Base-by-base conservation (phyloP, 495 filamentous ascomycete species). In the Acidiella bohemica region DNA sequence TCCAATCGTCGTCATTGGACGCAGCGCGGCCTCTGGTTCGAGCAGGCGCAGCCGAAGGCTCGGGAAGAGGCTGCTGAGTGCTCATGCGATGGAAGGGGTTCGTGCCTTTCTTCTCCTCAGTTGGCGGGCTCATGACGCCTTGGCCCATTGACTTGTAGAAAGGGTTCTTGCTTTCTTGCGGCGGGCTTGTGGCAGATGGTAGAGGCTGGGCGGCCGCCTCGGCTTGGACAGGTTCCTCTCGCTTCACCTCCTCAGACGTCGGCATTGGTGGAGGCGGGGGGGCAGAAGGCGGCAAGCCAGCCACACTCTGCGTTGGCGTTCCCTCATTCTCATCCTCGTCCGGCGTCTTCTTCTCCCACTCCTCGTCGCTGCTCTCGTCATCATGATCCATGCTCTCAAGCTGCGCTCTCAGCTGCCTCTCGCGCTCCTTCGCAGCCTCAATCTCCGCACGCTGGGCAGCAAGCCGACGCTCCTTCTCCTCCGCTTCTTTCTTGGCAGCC, bases 41-140 rank as follows among this genome's bases (percentile, higher is more conserved):
- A 25, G 46, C 45, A 38, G 63, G 22, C 42, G 63, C 16, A 9
- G 53, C 36, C 5, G 32, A 24, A 1, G 48, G 44, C 43, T 44
- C 16, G 48, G 44, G 40, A 37, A 53, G 37, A 23, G 28, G 31
- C 25, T 56, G 49, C 22, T 54, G 44, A 45, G 72, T 79, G 11
- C 78, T 71, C 32, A 93, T 67, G 32, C 86, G 82, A 60, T 90
- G 84, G 74, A 97, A 97, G n/a, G 90, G 90, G 53, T 97, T 97
- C 24, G 80, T 92, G 17, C 84, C 84, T 26, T 72, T 63, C 35
- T 76, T 72, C 19, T 66, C 51, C 18, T 51, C 53, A 30, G 54
- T 39, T 55, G 43, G 24, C 60, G 50, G 25, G 66, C 54, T 8
- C 64, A 58, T 26, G 61, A 51, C 28, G 10, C 9, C 4, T 8